Conservation (phyloP, 2,329 filamentous ascomycete species). For the Geosmithia flava region DNA sequence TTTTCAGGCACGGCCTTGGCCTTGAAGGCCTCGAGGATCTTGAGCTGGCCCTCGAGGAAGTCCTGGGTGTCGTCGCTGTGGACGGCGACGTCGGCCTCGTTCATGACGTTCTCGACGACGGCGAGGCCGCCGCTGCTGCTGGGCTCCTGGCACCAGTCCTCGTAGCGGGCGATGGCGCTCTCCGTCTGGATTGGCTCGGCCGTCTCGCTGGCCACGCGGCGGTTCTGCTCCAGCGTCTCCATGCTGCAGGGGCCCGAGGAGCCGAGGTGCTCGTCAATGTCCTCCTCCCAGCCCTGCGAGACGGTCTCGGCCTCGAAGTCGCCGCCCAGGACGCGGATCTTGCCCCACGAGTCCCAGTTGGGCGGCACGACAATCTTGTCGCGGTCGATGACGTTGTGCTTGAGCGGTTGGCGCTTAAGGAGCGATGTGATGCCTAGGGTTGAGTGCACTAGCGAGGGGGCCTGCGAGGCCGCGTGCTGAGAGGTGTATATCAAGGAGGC, state of each 20-base stretch:
- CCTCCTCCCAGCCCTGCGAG: constrained; percentile 74
- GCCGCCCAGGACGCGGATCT: constrained; percentile 84
- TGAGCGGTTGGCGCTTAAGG: constrained; percentile 64
- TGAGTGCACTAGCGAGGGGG: constrained; percentile 73
- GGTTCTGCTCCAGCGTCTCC: constrained; percentile 9
- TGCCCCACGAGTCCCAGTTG: constrained; percentile 98
- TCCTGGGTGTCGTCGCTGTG: constrained; percentile 54
- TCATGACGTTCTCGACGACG: constrained; percentile 26
- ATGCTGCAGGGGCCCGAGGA: constrained; percentile 8
- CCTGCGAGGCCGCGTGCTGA: constrained; percentile 61
- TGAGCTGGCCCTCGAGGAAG: constrained; percentile 65
- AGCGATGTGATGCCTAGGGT: constrained; percentile 78
- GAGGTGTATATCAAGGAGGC: constrained; percentile 78
- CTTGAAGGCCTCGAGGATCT: constrained; percentile 55
- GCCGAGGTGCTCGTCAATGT: constrained; percentile 49
- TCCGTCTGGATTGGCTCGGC: constrained; percentile 4
- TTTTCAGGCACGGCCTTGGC: constrained; percentile 27
- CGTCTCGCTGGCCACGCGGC: constrained; percentile 8
- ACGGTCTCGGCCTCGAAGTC: constrained; percentile 84
- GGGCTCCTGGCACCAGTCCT: constrained; percentile 67
- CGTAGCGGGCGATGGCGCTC: constrained; percentile 60
- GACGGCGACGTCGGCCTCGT: constrained; percentile 18
- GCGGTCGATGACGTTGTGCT: constrained; percentile 84
- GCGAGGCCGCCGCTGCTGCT: constrained; percentile 41
- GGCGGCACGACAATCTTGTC: constrained; percentile 91